Base-by-base conservation (phyloP, 352 stramenopile genomes). In the Phytophthora cactorum region DNA sequence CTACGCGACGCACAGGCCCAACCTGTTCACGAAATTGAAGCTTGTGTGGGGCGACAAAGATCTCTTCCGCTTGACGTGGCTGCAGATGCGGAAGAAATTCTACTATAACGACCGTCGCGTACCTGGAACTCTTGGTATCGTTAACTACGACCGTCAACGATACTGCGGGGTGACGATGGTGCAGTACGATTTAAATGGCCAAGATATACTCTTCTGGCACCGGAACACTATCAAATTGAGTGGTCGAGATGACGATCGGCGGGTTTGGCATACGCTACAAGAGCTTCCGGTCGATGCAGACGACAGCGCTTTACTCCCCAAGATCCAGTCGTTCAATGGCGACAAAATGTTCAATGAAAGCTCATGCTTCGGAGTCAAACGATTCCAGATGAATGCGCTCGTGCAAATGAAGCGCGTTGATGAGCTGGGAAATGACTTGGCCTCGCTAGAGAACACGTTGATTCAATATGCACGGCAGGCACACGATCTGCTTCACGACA, bases 291-390 rank as follows among this genome's bases (percentile, higher is more conserved):
- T 65, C 29, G 63, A 75, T 25, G 28, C 34, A 43, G 74, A 73
- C 43, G 52, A 67, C 34, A 52, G 22, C 2, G n/a, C 53, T 6
- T 25, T 22, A 15, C 52, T 69, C 5, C 73, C 79, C 9, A 75
- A 65, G 39, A 79, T 91, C 22, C 69, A 81, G 44, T 90, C 81
- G 7, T 91, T 82, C 44, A 90, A 80, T 34, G 81, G 83, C 27
- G 50, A 77, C 2, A 82, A 75, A 45, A 59, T 92, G 2, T 92
- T 92, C 55, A 88, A 88, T 32, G 64, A 90, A 66, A 82, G 72
- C 10, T 90, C 84, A 12, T 90, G 81, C 57, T 92, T 92, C 46
- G 84, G 84, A 8, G 56, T 89, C 12, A 92, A 87, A 59, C 72
- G 79, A 4, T 86, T 75, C 44, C n/a, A 51, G 45, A 76, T 76